phyloP scores from a whole-genome alignment of 306 rosid genomes.

The Dryas drummondii region DNA sequence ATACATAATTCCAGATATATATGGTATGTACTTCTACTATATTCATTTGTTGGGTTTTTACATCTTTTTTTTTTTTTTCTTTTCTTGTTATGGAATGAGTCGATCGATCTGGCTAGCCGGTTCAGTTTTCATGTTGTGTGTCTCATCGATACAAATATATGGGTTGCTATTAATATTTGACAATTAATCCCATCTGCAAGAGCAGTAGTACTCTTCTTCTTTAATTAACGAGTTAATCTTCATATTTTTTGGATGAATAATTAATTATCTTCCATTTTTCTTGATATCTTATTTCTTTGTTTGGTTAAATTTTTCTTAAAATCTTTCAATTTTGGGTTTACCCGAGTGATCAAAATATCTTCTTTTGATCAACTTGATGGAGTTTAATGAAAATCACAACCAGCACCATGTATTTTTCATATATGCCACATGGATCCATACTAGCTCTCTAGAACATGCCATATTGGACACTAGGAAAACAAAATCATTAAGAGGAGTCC shows the following conservation, averaged over 20 bases:
- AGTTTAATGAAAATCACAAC: background rate
- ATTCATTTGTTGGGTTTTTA: no score
- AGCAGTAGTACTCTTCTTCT: no score
- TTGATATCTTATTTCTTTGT: no score
- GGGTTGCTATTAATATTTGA: no score
- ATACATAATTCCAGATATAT: no score
- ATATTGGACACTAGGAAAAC: background rate
- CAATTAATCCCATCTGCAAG: no score
- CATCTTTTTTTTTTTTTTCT: background rate
- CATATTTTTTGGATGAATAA: no score
- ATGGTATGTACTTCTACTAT: no score
- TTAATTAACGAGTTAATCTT: no score
- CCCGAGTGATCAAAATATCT: background rate
- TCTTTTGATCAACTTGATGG: background rate
- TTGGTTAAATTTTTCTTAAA: no score
- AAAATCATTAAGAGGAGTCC: constrained; percentile 16
- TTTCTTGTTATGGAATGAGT: background rate
- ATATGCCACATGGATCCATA: constrained; percentile 5
- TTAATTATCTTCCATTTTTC: background rate
- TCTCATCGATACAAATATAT: background rate
- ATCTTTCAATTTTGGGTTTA: background rate
- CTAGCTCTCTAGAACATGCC: constrained; percentile 5
- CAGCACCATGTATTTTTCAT: background rate
- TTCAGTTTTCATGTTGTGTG: background rate
- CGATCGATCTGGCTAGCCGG: background rate